Conservation (phyloP, 306 rosid species). For the Rubus idaeus region DNA sequence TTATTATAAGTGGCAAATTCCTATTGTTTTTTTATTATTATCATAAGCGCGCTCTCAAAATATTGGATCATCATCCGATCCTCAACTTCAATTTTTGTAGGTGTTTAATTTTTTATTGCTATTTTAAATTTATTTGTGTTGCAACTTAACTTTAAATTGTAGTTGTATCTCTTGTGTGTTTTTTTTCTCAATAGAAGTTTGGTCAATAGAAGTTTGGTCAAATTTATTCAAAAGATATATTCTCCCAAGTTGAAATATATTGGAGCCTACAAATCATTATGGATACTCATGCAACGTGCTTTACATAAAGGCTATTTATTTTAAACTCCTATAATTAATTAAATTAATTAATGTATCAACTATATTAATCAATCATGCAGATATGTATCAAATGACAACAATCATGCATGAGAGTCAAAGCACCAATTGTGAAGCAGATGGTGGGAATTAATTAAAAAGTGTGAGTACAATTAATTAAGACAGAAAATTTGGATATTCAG, state of each 20-base stretch:
- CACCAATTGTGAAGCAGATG: constrained; percentile 7
- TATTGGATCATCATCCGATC: no score
- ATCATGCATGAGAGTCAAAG: constrained; percentile 12
- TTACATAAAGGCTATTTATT: neutral
- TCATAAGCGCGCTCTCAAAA: no score
- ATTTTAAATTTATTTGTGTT: no score
- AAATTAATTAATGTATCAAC: neutral
- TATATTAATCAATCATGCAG: neutral
- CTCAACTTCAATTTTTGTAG: no score
- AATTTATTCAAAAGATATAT: neutral
- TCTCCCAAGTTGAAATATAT: constrained; percentile 5
- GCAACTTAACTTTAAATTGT: no score
- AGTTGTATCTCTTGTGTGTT: no score
- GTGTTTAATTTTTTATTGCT: no score
- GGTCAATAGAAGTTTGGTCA: neutral
- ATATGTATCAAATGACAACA: neutral
- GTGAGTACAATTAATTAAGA: constrained; percentile 14
- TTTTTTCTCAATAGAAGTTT: neutral
- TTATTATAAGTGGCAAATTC: no score
- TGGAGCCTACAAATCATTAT: constrained; percentile 1
- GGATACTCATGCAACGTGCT: constrained; percentile 12
- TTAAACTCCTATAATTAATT: neutral
- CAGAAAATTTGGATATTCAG: neutral
- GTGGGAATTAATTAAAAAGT: constrained; percentile 4
- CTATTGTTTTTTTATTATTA: no score